A percentile compares a stretch with the other conserved stretches of the same genome.
These are phyloP conservation scores for Rhizopogon sp. DNA, from an alignment of 768 basidiomycete species.

Conservation along the genomic window DNA sequence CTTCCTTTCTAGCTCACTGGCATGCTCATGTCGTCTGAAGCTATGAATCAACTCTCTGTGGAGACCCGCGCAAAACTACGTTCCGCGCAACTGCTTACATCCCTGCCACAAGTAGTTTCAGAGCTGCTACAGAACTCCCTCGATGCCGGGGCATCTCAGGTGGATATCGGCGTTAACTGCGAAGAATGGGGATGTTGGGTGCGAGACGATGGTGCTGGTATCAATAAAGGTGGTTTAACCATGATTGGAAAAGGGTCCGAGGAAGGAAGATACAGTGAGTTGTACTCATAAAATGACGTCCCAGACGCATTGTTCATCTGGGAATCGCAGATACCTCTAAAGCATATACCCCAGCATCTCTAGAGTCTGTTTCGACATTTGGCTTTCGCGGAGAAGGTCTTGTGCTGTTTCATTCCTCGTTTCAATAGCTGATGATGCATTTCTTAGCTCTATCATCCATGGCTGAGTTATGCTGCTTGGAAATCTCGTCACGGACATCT, in stretches of 20 bases:
- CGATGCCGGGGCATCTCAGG: conserved; percentile 66
- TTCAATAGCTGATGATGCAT: not conserved
- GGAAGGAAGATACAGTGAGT: conserved; percentile 65
- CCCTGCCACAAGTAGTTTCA: conserved; percentile 71
- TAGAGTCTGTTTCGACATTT: conserved; percentile 59
- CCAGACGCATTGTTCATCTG: not conserved
- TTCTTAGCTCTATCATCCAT: conserved; percentile 75
- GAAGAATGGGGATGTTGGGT: conserved; percentile 83
- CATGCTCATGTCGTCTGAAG: conserved; percentile 14
- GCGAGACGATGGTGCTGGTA: conserved; percentile 79
- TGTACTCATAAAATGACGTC: not conserved
- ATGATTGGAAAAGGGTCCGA: conserved; percentile 47
- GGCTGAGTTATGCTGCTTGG: conserved; percentile 72
- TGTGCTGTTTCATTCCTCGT: conserved; percentile 1
- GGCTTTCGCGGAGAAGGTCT: conserved; percentile 94
- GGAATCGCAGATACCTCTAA: conserved; percentile 64
- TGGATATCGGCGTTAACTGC: conserved; percentile 72
- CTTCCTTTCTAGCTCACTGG: not conserved
- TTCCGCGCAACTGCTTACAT: conserved; percentile 80
- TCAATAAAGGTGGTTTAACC: conserved; percentile 54
- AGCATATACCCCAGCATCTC: conserved; percentile 44
- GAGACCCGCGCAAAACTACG: conserved; percentile 70
- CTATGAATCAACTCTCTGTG: conserved; percentile 42
- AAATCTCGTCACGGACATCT: conserved; percentile 74
- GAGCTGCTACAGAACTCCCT: conserved; percentile 90